phyloP scores from a whole-genome alignment of 176 grass and related monocot genomes.

The Aegilops tauschii region DNA sequence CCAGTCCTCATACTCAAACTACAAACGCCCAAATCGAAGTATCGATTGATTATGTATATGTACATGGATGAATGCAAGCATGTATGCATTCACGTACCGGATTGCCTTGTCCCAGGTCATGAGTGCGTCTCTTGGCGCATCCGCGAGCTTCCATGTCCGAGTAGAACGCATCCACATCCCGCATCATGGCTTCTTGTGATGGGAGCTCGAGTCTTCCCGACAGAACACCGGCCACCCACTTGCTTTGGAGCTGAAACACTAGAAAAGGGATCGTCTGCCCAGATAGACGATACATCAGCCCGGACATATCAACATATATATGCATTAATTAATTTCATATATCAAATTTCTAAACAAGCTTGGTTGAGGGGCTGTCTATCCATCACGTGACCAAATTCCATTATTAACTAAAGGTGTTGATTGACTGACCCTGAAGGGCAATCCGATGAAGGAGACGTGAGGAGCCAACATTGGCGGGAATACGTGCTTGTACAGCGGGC shows the following conservation, averaged over 20 bases:
- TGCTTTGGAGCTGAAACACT: not conserved
- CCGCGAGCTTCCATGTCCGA: not conserved
- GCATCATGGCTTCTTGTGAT: not conserved
- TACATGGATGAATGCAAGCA: not conserved
- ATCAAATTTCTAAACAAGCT: too few relatives aligned
- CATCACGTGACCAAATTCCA: too few relatives aligned
- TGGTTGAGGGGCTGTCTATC: too few relatives aligned
- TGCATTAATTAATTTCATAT: too few relatives aligned
- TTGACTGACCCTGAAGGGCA: constrained; percentile 46
- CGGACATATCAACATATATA: too few relatives aligned
- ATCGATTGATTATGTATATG: too few relatives aligned
- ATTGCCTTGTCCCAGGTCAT: not conserved
- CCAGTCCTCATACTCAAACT: not conserved
- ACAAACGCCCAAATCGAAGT: not conserved
- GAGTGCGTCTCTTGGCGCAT: not conserved
- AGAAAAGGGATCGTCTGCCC: not conserved
- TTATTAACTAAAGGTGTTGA: too few relatives aligned
- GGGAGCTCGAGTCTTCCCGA: not conserved
- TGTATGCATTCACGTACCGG: too few relatives aligned
- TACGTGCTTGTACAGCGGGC: constrained; percentile 67
- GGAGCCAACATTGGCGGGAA: constrained; percentile 55
- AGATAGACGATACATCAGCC: not conserved
- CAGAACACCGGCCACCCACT: not conserved
- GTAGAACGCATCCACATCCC: not conserved
- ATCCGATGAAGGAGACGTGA: constrained; percentile 57